A percentile compares a stretch with the other conserved stretches of the same genome.
These are phyloP conservation scores for Sextonia rubra DNA, from an alignment of 164 flowering plant genomes.

Conservation along the genomic window DNA sequence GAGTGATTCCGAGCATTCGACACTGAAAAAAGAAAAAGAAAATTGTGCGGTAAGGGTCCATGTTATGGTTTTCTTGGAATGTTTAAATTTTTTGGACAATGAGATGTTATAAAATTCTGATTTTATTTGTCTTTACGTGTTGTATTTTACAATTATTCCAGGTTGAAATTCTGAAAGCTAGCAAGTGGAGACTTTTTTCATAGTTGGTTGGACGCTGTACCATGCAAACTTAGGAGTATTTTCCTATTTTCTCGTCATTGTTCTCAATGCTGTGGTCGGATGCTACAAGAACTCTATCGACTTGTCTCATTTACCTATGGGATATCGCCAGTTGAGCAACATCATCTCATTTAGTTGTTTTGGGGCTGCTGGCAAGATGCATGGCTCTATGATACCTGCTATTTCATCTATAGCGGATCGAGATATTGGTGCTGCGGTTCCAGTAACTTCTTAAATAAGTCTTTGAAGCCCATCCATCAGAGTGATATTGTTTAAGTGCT, in stretches of 20 bases:
- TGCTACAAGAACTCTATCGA: too few relatives aligned
- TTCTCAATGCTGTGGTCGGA: slow-evolving; percentile 16
- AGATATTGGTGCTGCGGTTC: slow-evolving; percentile 13
- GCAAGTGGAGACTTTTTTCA: slow-evolving; percentile 15
- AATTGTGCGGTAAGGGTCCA: slow-evolving; percentile 35
- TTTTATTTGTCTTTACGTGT: neutral
- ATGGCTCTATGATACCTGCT: slow-evolving; percentile 9
- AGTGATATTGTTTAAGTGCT: slow-evolving; percentile 17
- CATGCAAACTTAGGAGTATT: slow-evolving; percentile 24
- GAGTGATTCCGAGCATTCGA: slow-evolving; percentile 8
- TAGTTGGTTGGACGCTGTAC: neutral
- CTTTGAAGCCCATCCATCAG: slow-evolving; percentile 39
- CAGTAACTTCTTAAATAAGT: slow-evolving; percentile 37
- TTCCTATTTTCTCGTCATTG: slow-evolving; percentile 14
- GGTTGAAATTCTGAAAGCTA: slow-evolving; percentile 41
- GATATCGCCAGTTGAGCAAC: slow-evolving; percentile 3
- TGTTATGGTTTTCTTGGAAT: neutral
- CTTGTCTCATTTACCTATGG: too few relatives aligned
- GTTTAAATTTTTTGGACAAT: neutral
- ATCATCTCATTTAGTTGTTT: slow-evolving; percentile 10
- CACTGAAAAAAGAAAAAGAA: slow-evolving; percentile 25
- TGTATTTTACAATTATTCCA: slow-evolving; percentile 17
- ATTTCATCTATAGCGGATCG: slow-evolving; percentile 12
- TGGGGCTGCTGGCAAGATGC: slow-evolving; percentile 26
- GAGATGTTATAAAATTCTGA: neutral